A percentile compares a stretch with the other conserved stretches of the same genome.
phyloP scores from a whole-genome alignment of 139 green algal genomes.

The Tetraselmis chui region DNA sequence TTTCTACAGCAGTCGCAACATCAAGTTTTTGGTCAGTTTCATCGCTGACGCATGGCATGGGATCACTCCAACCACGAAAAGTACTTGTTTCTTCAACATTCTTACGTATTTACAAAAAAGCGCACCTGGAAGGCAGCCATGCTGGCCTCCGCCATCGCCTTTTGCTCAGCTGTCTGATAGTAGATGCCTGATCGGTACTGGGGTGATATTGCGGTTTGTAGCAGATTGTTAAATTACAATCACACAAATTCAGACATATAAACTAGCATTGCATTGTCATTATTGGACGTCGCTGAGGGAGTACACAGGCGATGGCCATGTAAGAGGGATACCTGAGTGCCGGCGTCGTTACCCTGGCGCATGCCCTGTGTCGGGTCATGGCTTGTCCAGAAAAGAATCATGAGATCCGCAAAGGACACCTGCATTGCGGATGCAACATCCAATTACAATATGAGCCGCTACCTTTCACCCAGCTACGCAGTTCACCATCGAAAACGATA shows the following conservation, averaged over 20 bases:
- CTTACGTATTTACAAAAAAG: no score
- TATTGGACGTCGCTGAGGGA: no score
- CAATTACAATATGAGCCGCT: no score
- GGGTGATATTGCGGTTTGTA: background rate
- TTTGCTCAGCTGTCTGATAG: conserved; percentile 22
- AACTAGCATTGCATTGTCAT: no score
- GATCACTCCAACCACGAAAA: no score
- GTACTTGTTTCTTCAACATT: no score
- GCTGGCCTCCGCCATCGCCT: conserved; percentile 8
- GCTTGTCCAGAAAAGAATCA: conserved; percentile 18
- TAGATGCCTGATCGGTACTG: conserved; percentile 33
- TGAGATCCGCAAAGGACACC: conserved; percentile 22
- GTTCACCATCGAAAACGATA: no score
- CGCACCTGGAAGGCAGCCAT: conserved; percentile 12
- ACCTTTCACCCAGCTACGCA: no score
- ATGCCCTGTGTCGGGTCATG: conserved; percentile 31
- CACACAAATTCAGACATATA: no score
- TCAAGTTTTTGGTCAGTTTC: conserved; percentile 2
- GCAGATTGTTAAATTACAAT: background rate
- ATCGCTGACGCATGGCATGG: no score
- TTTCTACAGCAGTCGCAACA: background rate
- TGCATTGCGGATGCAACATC: no score
- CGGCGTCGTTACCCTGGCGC: conserved; percentile 26
- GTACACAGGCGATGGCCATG: no score
- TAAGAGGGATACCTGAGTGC: conserved; percentile 28